phyloP scores from a whole-genome alignment of 305 asterid genomes.

The Solanum hybrid region DNA sequence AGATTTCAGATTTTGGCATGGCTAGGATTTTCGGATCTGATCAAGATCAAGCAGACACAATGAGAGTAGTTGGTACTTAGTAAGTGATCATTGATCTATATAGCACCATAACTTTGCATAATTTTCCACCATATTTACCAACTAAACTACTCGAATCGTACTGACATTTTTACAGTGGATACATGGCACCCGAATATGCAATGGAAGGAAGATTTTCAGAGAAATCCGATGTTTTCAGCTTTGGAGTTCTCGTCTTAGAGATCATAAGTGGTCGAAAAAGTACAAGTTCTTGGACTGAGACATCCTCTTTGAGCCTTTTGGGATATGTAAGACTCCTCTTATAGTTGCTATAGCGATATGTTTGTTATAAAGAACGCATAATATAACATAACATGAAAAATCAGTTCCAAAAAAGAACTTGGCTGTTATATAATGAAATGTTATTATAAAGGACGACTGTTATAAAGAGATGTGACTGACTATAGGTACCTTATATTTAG shows the following conservation, averaged over 20 bases:
- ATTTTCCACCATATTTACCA: background rate
- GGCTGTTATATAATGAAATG: background rate
- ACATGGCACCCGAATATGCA: slow-evolving; percentile 54
- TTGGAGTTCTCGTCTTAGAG: slow-evolving; percentile 44
- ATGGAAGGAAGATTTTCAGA: slow-evolving; percentile 47
- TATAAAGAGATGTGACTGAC: background rate
- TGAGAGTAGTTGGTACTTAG: slow-evolving; percentile 17
- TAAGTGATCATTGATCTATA: background rate
- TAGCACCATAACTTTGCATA: background rate
- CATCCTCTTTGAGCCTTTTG: slow-evolving; percentile 31
- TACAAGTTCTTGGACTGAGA: slow-evolving; percentile 17
- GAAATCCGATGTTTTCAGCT: slow-evolving; percentile 46
- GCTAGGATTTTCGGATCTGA: slow-evolving; percentile 42
- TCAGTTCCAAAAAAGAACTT: background rate
- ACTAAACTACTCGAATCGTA: background rate
- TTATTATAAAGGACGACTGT: background rate
- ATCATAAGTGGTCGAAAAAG: slow-evolving; percentile 35
- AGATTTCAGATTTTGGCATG: slow-evolving; percentile 57
- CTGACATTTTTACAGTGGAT: slow-evolving; percentile 33
- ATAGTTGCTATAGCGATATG: background rate
- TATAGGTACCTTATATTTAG: background rate
- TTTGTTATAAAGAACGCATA: background rate
- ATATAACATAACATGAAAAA: background rate
- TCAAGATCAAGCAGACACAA: slow-evolving; percentile 45
- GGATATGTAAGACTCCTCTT: slow-evolving; percentile 27